These are phyloP conservation scores for Miscanthus lutarioriparius DNA, from an alignment of 176 grass and related monocot genomes.

Conservation along the genomic window DNA sequence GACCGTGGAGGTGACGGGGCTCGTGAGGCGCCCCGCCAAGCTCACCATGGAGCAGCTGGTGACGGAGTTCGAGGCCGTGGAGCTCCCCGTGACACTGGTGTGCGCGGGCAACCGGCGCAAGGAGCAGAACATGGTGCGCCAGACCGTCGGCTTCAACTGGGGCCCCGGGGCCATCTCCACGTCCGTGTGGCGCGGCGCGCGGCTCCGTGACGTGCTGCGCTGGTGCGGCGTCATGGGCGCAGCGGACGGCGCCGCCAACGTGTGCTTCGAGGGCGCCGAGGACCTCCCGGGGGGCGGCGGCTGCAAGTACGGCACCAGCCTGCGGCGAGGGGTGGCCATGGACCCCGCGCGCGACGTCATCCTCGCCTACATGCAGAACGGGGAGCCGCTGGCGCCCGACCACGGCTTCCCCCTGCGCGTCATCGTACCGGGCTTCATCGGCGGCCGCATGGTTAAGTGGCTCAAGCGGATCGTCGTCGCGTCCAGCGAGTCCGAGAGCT, in stretches of 20 bases:
- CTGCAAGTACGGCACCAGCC: constrained; percentile 81
- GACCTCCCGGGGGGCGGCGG: constrained; percentile 82
- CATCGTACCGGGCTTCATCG: constrained; percentile 76
- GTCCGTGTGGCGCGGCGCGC: constrained; percentile 68
- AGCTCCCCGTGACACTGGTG: constrained; percentile 69
- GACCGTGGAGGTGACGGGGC: constrained; percentile 69
- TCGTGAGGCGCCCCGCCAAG: constrained; percentile 43
- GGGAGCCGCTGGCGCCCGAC: constrained; percentile 36
- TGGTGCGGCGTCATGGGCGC: constrained; percentile 62
- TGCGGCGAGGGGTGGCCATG: constrained; percentile 62
- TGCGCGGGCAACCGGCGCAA: constrained; percentile 94
- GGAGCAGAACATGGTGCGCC: constrained; percentile 92
- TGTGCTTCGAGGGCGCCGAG: constrained; percentile 93
- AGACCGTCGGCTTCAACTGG: constrained; percentile 93
- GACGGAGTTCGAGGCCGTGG: constrained; percentile 49
- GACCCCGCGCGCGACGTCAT: constrained; percentile 62
- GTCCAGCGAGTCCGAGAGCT: constrained; percentile 62
- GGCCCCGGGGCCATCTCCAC: constrained; percentile 72
- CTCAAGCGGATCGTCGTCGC: constrained; percentile 78
- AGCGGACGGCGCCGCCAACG: constrained; percentile 49
- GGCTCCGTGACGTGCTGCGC: constrained; percentile 66
- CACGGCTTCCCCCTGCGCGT: constrained; percentile 49
- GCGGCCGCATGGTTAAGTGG: constrained; percentile 98
- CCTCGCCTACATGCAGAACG: constrained; percentile 41
- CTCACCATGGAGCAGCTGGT: constrained; percentile 75